phyloP scores from a whole-genome alignment of 129 eudicot genomes.

The Deinandra increscens region DNA sequence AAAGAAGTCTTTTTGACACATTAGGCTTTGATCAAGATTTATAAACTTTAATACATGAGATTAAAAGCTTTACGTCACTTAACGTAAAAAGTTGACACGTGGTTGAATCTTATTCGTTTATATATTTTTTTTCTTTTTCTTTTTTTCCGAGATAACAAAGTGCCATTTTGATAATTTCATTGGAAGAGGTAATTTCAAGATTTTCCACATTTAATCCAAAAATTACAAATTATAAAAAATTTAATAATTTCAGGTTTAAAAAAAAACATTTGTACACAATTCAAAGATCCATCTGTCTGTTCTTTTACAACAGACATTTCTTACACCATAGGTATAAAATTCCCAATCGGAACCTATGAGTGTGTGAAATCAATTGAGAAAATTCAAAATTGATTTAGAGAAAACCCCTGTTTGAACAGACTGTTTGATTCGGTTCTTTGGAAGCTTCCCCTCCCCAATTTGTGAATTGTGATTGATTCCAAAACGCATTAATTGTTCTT shows the following conservation, averaged over 20 bases:
- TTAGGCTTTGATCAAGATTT: too few relatives aligned
- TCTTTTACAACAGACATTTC: conserved; percentile 26
- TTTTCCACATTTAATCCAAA: not conserved
- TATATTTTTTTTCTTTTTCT: too few relatives aligned
- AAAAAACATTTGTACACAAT: conserved; percentile 22
- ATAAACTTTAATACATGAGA: too few relatives aligned
- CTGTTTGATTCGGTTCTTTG: conserved; percentile 25
- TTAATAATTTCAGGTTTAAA: not conserved
- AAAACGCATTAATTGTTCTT: conserved; percentile 16
- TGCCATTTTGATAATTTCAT: too few relatives aligned
- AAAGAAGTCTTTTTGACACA: too few relatives aligned
- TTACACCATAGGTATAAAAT: conserved; percentile 32
- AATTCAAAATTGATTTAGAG: not conserved
- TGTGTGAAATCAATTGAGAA: conserved; percentile 5
- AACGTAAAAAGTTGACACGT: too few relatives aligned
- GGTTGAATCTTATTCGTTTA: too few relatives aligned
- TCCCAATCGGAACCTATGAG: conserved; percentile 14
- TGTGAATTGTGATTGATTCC: conserved; percentile 27
- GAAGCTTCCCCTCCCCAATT: conserved; percentile 21
- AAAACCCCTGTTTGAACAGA: conserved; percentile 22
- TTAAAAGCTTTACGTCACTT: too few relatives aligned
- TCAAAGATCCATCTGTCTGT: conserved; percentile 34
- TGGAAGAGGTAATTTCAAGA: too few relatives aligned
- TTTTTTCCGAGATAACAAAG: too few relatives aligned
- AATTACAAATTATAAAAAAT: not conserved